A percentile compares a stretch with the other conserved stretches of the same genome.
These are phyloP conservation scores for Backusella tuberculispora DNA, from an alignment of 192 early-diverging fungal species.

Conservation along the genomic window DNA sequence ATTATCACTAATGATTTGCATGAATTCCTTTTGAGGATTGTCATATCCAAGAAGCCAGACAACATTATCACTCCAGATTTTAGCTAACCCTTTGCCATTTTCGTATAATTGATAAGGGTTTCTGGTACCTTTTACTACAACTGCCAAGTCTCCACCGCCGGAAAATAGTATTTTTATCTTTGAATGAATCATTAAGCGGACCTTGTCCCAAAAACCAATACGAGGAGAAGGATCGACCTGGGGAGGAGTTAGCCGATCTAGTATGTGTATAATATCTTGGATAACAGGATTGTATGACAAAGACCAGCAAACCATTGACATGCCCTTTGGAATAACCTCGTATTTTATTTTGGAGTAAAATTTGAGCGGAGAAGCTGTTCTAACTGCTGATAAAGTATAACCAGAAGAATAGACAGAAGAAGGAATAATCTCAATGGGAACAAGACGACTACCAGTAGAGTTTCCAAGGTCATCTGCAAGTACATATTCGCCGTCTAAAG, in stretches of 20 bases:
- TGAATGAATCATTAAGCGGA: conserved; percentile 39
- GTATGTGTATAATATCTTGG: conserved; percentile 30
- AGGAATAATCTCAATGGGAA: conserved; percentile 20
- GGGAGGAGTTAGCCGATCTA: conserved; percentile 35
- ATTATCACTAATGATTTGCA: conserved; percentile 42
- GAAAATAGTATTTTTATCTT: conserved; percentile 24
- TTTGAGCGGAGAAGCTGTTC: conserved; percentile 41
- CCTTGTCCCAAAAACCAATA: conserved; percentile 43
- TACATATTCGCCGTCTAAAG: conserved; percentile 37
- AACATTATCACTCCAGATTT: conserved; percentile 38
- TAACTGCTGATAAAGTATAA: conserved; percentile 24
- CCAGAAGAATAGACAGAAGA: neutral
- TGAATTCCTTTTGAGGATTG: conserved; percentile 39
- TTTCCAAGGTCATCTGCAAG: conserved; percentile 44
- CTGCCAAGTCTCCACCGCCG: conserved; percentile 31
- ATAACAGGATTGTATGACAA: conserved; percentile 39
- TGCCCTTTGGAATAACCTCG: conserved; percentile 14
- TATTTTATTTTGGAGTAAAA: conserved; percentile 43
- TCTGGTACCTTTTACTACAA: conserved; percentile 38
- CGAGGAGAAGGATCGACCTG: conserved; percentile 38
- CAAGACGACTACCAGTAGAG: conserved; percentile 17
- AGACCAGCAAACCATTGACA: conserved; percentile 36
- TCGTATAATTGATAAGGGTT: conserved; percentile 39
- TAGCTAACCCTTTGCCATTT: conserved; percentile 36
- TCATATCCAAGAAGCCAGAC: conserved; percentile 35